Percentiles rank a stretch among this genome's conserved stretches.
Evolutionary conservation across 495 filamentous ascomycete species (phyloP).

Genomic region (Jackrogersella multiformis): DNA sequence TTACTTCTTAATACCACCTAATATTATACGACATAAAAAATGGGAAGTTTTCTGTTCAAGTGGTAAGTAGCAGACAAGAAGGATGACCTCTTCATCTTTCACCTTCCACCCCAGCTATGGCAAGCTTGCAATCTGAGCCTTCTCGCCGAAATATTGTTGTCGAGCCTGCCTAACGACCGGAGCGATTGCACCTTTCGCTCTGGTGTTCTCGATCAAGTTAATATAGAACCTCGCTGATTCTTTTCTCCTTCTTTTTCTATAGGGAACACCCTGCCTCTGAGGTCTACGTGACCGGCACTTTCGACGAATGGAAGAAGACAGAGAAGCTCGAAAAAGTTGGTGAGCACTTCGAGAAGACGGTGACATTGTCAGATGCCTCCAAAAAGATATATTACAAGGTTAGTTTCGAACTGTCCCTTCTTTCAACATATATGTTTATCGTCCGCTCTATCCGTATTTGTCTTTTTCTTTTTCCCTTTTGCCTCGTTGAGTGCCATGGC

Average conservation of each 20-base stretch:
- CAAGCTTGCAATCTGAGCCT: constrained; percentile 10
- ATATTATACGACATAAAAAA: constrained; percentile 36
- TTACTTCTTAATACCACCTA: background rate
- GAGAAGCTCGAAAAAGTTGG: constrained; percentile 79
- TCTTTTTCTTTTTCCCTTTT: constrained; percentile 4
- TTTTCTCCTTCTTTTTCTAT: constrained; percentile 18
- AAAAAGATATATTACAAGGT: constrained; percentile 88
- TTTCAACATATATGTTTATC: constrained; percentile 9
- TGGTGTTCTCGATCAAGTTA: constrained; percentile 9
- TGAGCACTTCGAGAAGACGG: constrained; percentile 77
- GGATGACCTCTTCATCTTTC: constrained; percentile 3
- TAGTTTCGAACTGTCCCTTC: constrained; percentile 48
- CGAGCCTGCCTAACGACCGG: constrained; percentile 11
- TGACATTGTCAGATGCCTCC: constrained; percentile 67
- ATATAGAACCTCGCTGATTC: constrained; percentile 26
- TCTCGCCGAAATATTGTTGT: constrained; percentile 10
- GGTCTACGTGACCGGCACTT: constrained; percentile 94
- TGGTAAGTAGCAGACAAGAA: constrained; percentile 54
- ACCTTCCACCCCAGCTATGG: constrained; percentile 4
- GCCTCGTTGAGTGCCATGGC: constrained; percentile 51
- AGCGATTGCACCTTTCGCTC: background rate
- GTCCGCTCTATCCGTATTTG: constrained; percentile 6
- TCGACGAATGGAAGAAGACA: constrained; percentile 91
- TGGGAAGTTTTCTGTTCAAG: constrained; percentile 65
- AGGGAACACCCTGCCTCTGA: constrained; percentile 82